Evolutionary conservation across 2,329 filamentous ascomycete species (phyloP), one percentile per base, ranked within the genome.

Genomic region (Triangularia verruculosa): DNA sequence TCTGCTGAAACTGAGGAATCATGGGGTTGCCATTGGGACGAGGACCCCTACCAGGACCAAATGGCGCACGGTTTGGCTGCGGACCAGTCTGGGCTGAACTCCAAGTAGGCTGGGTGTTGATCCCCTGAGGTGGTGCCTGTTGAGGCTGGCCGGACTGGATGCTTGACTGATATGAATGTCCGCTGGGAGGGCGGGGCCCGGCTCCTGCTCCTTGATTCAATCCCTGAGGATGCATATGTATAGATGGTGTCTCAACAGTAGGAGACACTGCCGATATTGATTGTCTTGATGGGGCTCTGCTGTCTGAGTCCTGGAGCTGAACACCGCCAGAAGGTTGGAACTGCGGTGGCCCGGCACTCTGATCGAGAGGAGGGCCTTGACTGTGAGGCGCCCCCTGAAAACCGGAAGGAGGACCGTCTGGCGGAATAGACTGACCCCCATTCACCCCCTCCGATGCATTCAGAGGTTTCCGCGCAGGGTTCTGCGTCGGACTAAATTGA

Each of bases 131-230:
- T 52, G 56, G 57, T 17, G 24, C 65, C 34, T 55, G 47, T 52
- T 64, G 66, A 13, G 54, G 52, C 13, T 55, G 47, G 15, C 43
- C 34, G 11, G 53, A 24, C 25, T 56, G 28, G 4, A 63, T 20
- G 34, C 64, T 56, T 6, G 64, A 61, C 15, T 69, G 65, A 27
- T 30, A 61, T n/a, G 60, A 63, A 27, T 66, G 65, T 57, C 69
- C 64, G 32, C 56, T 65, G 6, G 65, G 58, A 3, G 66, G 64
- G n/a, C 30, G 58, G 34, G 61, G 60, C 7, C 39, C n/a, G 2
- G 55, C 13, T 7, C 56, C 34, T 1, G 57, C 13, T 4, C 58
- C 62, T 34, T 62, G 62, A 7, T 24, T 34, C 1, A 61, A 63
- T 13, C 62, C 61, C 27, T 57, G 64, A 20, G 64, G 43, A 3